Evolutionary conservation across 495 filamentous ascomycete genomes (phyloP), one percentile per base, ranked within the genome.

Genomic region (Xylaria curta): DNA sequence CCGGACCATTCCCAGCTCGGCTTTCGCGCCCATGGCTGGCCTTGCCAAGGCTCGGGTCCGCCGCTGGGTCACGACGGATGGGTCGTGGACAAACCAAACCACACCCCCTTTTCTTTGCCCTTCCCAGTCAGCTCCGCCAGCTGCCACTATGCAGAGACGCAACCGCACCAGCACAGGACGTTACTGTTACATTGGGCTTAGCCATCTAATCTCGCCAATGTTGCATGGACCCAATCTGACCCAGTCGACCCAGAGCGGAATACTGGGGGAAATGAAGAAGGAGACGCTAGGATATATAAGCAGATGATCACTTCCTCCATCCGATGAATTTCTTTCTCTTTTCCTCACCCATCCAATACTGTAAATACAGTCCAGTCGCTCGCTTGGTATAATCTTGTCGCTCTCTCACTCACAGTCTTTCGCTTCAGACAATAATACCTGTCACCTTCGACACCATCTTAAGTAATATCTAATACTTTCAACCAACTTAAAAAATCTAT

Each of bases 341-440:
- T 71, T 63, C 69, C 26, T 60, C 62, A 59, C 61, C 58, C 44
- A 28, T 44, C 56, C 47, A 66, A 53, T 44, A 60, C 69, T 71
- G 69, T 71, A 71, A 66, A 66, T 66, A 66, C 69, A 71, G 69
- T 71, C 69, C 69, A 71, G 69, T 71, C 69, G 21, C 62, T 71
- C 69, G 69, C 69, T 71, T 71, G 69, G 69, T 71, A 71, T 58
- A 56, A 71, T 26, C 31, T 64, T 59, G 69, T 71, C 61, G n/a
- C 21, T 66, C 15, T 71, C 61, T 58, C 31, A 66, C 69, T 49
- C 33, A 13, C 49, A 71, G 69, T 71, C 69, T 66, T 66, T 71
- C 69, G 69, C 69, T 71, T 31, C 38, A 58, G 61, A 71, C 61
- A 66, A 54, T 60, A 71, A 66, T 58, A 71, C 47, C 60, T 21